phyloP scores from a whole-genome alignment of 2,329 filamentous ascomycete genomes.

The Penicillium sp. region DNA sequence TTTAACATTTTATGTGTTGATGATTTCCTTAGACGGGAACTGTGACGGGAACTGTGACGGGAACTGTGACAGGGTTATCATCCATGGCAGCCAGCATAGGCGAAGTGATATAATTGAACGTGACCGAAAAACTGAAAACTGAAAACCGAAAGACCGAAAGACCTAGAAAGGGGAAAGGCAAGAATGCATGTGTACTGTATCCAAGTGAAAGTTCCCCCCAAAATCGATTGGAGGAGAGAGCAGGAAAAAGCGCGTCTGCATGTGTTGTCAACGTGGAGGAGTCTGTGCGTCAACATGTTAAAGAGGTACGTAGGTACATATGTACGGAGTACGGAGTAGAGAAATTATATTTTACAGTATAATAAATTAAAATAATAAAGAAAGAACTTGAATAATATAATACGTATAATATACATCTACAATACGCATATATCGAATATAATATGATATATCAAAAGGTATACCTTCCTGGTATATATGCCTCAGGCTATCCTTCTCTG shows the following conservation, averaged over 20 bases:
- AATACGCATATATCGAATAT: not conserved
- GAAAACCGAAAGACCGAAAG: not conserved
- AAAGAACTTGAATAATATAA: not conserved
- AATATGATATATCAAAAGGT: not conserved
- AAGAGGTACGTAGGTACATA: no score
- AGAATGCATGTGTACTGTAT: not conserved
- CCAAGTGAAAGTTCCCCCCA: not conserved
- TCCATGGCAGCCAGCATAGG: not conserved
- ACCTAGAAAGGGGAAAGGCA: not conserved
- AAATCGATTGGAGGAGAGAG: slow-evolving; percentile 14
- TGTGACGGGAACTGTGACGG: not conserved
- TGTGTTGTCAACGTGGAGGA: slow-evolving; percentile 6
- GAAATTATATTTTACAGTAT: no score
- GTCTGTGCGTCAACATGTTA: slow-evolving; percentile 2
- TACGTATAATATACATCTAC: not conserved
- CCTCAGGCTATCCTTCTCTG: not conserved
- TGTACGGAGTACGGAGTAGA: no score
- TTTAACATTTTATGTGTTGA: not conserved
- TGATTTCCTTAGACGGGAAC: not conserved
- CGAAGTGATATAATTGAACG: not conserved
- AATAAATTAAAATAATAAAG: no score
- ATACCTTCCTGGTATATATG: not conserved
- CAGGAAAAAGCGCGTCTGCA: slow-evolving; percentile 7
- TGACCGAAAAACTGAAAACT: no score
- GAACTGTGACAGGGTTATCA: no score